phyloP scores from a whole-genome alignment of 345 rosid species.

The Viola odorata region DNA sequence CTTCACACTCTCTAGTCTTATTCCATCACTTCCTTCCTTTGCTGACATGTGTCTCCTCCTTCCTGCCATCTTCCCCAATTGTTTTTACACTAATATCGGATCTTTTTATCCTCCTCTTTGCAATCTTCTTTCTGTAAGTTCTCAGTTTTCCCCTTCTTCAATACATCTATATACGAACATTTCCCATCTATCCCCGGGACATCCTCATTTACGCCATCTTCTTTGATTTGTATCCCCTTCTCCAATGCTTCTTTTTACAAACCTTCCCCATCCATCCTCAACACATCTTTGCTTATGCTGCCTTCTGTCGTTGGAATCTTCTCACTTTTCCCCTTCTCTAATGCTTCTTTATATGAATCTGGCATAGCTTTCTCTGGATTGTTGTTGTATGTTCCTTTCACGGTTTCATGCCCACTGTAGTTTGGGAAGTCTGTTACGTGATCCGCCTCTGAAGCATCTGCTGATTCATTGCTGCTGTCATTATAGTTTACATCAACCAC shows the following conservation, averaged over 20 bases:
- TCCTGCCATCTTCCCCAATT: conserved; percentile 3
- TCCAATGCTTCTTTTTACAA: no score
- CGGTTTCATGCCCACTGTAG: not conserved
- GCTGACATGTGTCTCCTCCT: not conserved
- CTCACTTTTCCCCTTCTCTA: conserved; percentile 27
- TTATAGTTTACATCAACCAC: conserved; percentile 30
- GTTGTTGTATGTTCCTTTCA: not conserved
- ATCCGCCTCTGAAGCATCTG: conserved; percentile 11
- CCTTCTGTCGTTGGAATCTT: no score
- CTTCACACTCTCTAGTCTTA: not conserved
- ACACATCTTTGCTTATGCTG: not conserved
- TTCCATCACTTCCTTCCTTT: conserved; percentile 3
- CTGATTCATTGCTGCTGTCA: conserved; percentile 16
- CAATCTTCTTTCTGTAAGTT: not conserved
- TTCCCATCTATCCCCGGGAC: no score
- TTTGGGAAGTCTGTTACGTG: not conserved
- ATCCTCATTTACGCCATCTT: no score
- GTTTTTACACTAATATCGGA: no score
- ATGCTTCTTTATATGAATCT: not conserved
- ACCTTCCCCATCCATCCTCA: no score
- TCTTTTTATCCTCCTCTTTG: not conserved
- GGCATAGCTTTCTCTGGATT: conserved; percentile 1
- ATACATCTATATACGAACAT: conserved; percentile 43
- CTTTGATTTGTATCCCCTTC: no score
- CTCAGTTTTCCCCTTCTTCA: conserved; percentile 40